Percentiles rank a stretch among this genome's conserved stretches.
These are phyloP conservation scores for Gillenia trifoliata DNA, from an alignment of 306 rosid species.

Conservation along the genomic window DNA sequence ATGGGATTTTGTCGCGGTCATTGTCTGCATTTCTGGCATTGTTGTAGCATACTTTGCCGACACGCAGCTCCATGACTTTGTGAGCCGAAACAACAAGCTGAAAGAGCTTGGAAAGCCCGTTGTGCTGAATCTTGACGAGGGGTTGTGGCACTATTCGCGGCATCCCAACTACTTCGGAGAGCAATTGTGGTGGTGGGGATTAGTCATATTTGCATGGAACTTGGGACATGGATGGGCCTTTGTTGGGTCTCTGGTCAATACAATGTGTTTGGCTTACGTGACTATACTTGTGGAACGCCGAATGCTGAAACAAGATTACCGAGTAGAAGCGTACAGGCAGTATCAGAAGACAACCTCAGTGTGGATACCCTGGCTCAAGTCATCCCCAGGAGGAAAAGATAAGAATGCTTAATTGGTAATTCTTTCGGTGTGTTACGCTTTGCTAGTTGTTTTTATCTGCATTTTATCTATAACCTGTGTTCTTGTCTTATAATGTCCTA, in stretches of 20 bases:
- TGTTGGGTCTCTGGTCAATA: conserved; percentile 59
- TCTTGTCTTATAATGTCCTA: conserved; percentile 11
- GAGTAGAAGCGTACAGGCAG: conserved; percentile 61
- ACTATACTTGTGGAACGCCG: conserved; percentile 77
- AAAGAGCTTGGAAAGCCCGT: conserved; percentile 49
- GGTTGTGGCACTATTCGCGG: conserved; percentile 73
- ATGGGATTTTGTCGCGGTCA: conserved; percentile 57
- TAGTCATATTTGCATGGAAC: conserved; percentile 64
- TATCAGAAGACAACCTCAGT: conserved; percentile 90
- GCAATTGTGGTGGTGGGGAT: conserved; percentile 98
- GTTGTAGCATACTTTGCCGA: conserved; percentile 75
- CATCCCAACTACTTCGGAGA: conserved; percentile 94
- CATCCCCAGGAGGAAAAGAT: conserved; percentile 40
- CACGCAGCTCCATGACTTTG: conserved; percentile 67
- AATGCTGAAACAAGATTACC: conserved; percentile 65
- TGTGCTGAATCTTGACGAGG: conserved; percentile 52
- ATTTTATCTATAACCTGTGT: conserved; percentile 7
- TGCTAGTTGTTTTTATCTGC: conserved; percentile 17
- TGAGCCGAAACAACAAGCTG: conserved; percentile 53
- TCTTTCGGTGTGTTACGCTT: background rate
- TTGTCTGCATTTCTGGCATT: conserved; percentile 51
- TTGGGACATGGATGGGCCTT: conserved; percentile 69
- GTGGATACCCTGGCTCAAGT: conserved; percentile 84
- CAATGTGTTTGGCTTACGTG: conserved; percentile 79
- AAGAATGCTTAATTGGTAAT: conserved; percentile 50